A percentile compares a stretch with the other conserved stretches of the same genome.
Evolutionary conservation across 495 filamentous ascomycete species (phyloP).

Genomic region (Oidiodendron maius): DNA sequence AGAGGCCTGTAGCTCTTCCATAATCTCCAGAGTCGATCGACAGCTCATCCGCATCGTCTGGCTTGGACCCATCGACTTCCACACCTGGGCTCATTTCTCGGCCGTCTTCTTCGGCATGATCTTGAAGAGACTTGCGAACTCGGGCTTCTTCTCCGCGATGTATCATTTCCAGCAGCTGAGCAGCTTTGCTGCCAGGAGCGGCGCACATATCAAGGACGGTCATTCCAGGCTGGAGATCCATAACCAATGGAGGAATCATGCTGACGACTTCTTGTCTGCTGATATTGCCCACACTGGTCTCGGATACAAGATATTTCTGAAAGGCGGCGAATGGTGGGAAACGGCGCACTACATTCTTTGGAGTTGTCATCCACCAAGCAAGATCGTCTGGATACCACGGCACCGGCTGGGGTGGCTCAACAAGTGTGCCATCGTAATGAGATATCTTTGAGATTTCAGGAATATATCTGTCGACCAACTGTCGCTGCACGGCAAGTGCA

Average conservation of each 20-base stretch:
- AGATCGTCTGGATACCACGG: conserved; percentile 90
- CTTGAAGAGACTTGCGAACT: conserved; percentile 52
- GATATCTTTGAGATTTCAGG: conserved; percentile 79
- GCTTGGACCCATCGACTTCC: conserved; percentile 24
- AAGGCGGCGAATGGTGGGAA: conserved; percentile 90
- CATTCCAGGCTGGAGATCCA: conserved; percentile 89
- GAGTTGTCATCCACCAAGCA: conserved; percentile 94
- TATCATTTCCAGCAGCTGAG: conserved; percentile 90
- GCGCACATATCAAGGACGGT: conserved; percentile 91
- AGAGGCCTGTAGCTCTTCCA: conserved; percentile 80
- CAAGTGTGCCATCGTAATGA: conserved; percentile 65
- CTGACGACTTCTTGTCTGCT: conserved; percentile 93
- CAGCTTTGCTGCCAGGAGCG: conserved; percentile 92
- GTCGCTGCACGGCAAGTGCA: conserved; percentile 79
- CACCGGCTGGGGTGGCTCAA: conserved; percentile 74
- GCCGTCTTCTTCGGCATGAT: conserved; percentile 47
- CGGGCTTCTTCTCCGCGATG: conserved; percentile 85
- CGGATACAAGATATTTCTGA: conserved; percentile 96
- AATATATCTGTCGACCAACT: conserved; percentile 79
- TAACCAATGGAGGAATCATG: conserved; percentile 95
- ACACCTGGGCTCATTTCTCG: conserved; percentile 42
- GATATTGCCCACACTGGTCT: conserved; percentile 95
- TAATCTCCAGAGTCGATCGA: conserved; percentile 61
- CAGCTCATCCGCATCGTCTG: conserved; percentile 40
- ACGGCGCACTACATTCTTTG: conserved; percentile 86